Base-by-base conservation (phyloP, 345 rosid genomes). In the Sisymbrium irio region DNA sequence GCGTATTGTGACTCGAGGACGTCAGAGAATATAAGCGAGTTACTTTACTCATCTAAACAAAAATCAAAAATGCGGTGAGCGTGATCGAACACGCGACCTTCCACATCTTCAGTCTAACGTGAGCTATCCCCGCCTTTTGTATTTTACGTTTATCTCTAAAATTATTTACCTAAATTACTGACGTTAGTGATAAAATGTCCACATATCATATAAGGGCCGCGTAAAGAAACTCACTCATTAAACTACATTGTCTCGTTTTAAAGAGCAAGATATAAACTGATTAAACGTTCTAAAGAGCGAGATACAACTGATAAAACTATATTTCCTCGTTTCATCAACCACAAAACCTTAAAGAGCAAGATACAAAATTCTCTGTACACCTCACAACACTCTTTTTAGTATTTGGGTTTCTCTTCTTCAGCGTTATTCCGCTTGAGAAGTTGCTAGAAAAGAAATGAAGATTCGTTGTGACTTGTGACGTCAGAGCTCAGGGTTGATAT, bases 31-130 rank as follows among this genome's bases (percentile, higher is more conserved):
- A n/a, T n/a, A n/a, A n/a, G n/a, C n/a, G n/a, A n/a, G n/a, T n/a
- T n/a, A n/a, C n/a, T n/a, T n/a, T n/a, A n/a, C n/a, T n/a, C n/a
- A n/a, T n/a, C n/a, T n/a, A n/a, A 22, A 22, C 25, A 1, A 22
- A 22, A 33, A 33, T 7, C 0, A 14, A 65, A 14, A 22, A 39
- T 84, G 87, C 87, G 83, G 88, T 85, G 89, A 83, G 80, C 86
- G 83, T 83, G 85, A 85, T 80, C 85, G 86, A 87, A 87, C 89
- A 85, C 84, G 82, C 79, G 85, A 79, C 85, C 86, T 82, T 80
- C 25, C 82, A 87, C 86, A 85, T 85, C 87, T 85, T 84, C 86
- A 84, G 83, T 81, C 84, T 87, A 86, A 90, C 87, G 89, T 90
- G 89, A 88, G 91, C 96, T 90, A 86, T 83, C 91, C 89, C 96